A percentile compares a stretch with the other conserved stretches of the same genome.
These are phyloP conservation scores for Gracilariopsis chorda DNA, from an alignment of 23 red algal species.

Conservation along the genomic window DNA sequence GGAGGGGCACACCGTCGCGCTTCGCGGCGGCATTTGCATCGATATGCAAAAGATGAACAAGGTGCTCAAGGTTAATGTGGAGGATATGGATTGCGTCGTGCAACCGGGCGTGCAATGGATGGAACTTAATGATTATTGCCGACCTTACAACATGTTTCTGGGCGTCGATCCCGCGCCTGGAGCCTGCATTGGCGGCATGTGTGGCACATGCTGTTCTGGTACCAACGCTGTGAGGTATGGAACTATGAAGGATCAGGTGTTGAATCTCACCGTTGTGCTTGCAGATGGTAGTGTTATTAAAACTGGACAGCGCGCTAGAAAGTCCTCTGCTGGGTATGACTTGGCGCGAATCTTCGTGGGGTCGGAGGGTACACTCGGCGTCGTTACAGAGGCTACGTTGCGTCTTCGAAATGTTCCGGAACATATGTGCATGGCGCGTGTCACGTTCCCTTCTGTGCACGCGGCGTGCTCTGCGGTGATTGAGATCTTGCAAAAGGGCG, in stretches of 20 bases:
- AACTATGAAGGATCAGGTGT: slow-evolving; percentile 95
- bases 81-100: slow-evolving; percentile 93
- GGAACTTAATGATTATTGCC: slow-evolving; percentile 78
- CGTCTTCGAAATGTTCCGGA: slow-evolving; percentile 76
- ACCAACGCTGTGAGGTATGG: slow-evolving; percentile 93
- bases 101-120: slow-evolving; percentile 89
- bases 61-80: slow-evolving; percentile 71
- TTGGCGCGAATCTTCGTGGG: slow-evolving; percentile 91
- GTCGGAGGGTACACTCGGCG: slow-evolving; percentile 90
- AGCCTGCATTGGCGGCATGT: slow-evolving; percentile 95
- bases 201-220: slow-evolving; percentile 86
- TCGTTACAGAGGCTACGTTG: slow-evolving; percentile 91
- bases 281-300: slow-evolving; percentile 84
- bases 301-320: slow-evolving; percentile 78
- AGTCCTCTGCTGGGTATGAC: slow-evolving; percentile 91
- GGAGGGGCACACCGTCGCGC: slow-evolving; percentile 86
- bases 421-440: slow-evolving; percentile 67
- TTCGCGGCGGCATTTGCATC: slow-evolving; percentile 70
- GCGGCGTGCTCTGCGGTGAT: slow-evolving; percentile 73
- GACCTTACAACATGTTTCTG: slow-evolving; percentile 79
- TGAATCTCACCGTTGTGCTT: slow-evolving; percentile 91
- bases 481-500: slow-evolving; percentile 72
- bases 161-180: slow-evolving; percentile 88
- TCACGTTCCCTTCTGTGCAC: slow-evolving; percentile 79
- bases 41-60: slow-evolving; percentile 76